phyloP scores from a whole-genome alignment of 768 basidiomycete species.

The Mycena metata region DNA sequence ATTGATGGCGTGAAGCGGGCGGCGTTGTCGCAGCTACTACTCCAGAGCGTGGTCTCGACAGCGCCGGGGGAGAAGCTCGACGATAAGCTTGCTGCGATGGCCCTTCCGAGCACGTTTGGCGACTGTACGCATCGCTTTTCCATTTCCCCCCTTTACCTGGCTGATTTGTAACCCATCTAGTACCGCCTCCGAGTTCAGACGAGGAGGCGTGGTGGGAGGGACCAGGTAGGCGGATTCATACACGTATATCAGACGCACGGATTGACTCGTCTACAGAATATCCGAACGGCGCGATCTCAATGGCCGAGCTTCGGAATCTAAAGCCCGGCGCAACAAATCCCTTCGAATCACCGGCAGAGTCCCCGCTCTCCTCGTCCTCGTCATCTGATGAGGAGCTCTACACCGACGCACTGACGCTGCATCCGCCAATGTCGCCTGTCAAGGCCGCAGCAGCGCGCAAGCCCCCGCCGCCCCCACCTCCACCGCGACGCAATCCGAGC shows the following conservation, averaged over 20 bases:
- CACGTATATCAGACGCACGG: neutral
- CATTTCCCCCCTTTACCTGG: slow-evolving; percentile 20
- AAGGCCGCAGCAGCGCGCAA: slow-evolving; percentile 53
- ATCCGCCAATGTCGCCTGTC: slow-evolving; percentile 77
- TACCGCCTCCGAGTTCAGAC: slow-evolving; percentile 89
- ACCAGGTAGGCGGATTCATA: slow-evolving; percentile 62
- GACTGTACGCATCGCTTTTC: slow-evolving; percentile 40
- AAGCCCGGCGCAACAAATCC: slow-evolving; percentile 67
- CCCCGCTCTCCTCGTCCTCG: slow-evolving; percentile 79
- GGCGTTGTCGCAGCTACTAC: slow-evolving; percentile 74
- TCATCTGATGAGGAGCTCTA: slow-evolving; percentile 91
- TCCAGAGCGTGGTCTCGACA: slow-evolving; percentile 73
- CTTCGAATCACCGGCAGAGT: slow-evolving; percentile 77
- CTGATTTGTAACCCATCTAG: slow-evolving; percentile 52
- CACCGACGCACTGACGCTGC: slow-evolving; percentile 77
- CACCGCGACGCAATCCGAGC: slow-evolving; percentile 47
- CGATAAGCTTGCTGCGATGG: slow-evolving; percentile 75
- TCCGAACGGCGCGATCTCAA: slow-evolving; percentile 68
- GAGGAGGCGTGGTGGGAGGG: slow-evolving; percentile 84
- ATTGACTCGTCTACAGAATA: slow-evolving; percentile 55
- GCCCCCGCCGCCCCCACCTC: slow-evolving; percentile 64
- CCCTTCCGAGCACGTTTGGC: slow-evolving; percentile 59
- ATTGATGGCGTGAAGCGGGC: slow-evolving; percentile 84
- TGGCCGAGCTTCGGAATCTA: slow-evolving; percentile 54
- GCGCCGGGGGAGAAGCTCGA: slow-evolving; percentile 77